Percentiles rank a stretch among this genome's conserved stretches.
Evolutionary conservation across 1,139 yeast genomes (phyloP).

Genomic region (Protomyces inouyei): DNA sequence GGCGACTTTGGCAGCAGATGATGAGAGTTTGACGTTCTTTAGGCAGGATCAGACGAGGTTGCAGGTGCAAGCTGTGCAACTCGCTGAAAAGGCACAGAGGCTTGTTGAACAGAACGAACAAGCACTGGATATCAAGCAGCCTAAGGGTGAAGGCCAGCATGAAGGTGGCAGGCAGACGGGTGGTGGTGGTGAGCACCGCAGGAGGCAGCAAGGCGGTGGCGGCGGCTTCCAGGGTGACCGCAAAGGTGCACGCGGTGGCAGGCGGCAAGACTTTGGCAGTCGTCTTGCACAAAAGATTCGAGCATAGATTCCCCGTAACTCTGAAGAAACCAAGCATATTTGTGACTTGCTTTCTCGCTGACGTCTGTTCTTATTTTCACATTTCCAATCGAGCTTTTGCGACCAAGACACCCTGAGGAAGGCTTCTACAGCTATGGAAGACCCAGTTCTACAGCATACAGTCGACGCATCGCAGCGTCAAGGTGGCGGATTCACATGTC

Average conservation of each 20-base stretch:
- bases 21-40: constrained; percentile 56
- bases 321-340: background rate
- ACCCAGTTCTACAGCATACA: background rate
- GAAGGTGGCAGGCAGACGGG: constrained; percentile 4
- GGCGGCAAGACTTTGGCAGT: constrained; percentile 16
- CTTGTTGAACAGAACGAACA: constrained; percentile 74
- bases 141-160: constrained; percentile 24
- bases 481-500: constrained; percentile 53
- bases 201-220: background rate
- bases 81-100: constrained; percentile 80
- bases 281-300: constrained; percentile 16
- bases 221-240: background rate
- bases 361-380: background rate
- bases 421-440: background rate
- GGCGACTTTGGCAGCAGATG: constrained; percentile 60
- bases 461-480: background rate
- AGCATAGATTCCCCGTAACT: background rate
- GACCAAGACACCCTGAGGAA: too few relatives aligned
- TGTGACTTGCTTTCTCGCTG: background rate
- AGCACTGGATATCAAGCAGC: constrained; percentile 42
- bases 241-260: constrained; percentile 9
- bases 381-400: background rate
- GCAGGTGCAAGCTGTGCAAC: constrained; percentile 80
- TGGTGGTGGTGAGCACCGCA: constrained; percentile 10
- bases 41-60: constrained; percentile 79